These are phyloP conservation scores for Citrus maxima DNA, from an alignment of 345 rosid genomes.

Conservation along the genomic window DNA sequence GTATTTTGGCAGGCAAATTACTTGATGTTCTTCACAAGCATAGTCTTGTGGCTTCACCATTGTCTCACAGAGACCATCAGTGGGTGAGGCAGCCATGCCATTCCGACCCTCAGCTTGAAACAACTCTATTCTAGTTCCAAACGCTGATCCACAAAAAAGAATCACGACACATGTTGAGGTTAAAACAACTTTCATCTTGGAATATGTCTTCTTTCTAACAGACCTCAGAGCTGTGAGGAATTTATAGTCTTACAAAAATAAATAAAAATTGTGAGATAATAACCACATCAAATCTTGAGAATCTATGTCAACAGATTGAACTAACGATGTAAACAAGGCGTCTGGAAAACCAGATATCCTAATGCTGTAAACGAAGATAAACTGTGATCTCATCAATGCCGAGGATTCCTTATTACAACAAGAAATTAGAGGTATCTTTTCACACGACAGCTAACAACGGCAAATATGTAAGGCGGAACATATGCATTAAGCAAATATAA, in stretches of 20 bases:
- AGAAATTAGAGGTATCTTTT: constrained; percentile 11
- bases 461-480: not conserved
- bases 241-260: constrained; percentile 18
- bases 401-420: constrained; percentile 13
- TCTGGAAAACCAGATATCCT: not conserved
- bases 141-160: constrained; percentile 25
- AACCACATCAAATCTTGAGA: not conserved
- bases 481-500: not conserved
- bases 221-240: not conserved
- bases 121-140: constrained; percentile 8
- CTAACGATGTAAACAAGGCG: constrained; percentile 5
- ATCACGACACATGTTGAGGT: constrained; percentile 9
- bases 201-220: constrained; percentile 15
- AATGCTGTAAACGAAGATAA: not conserved
- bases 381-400: constrained; percentile 1
- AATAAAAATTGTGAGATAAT: not conserved
- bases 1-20: not conserved
- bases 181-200: constrained; percentile 15
- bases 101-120: not conserved
- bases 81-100: not conserved
- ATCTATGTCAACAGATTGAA: not conserved
- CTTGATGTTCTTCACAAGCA: constrained; percentile 36
- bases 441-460: not conserved
- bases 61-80: constrained; percentile 25
- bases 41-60: constrained; percentile 33